A percentile compares a stretch with the other conserved stretches of the same genome.
These are phyloP conservation scores for Cudoniella acicularis DNA, from an alignment of 495 filamentous ascomycete genomes.

Conservation along the genomic window DNA sequence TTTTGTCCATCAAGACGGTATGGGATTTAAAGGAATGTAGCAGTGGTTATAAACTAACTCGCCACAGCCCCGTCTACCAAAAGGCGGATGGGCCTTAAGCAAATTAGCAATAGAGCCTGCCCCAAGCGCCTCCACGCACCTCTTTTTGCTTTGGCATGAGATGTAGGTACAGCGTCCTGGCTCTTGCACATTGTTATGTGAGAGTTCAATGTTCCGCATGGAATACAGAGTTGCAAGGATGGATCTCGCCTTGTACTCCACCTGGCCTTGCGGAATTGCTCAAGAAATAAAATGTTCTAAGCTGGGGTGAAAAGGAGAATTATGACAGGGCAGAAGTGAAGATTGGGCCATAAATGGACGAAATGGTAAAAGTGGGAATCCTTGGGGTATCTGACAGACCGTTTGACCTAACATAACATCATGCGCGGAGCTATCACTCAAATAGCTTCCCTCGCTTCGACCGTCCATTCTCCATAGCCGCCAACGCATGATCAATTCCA, in stretches of 20 bases:
- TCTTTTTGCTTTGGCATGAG: neutral
- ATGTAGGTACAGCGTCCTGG: conserved; percentile 12
- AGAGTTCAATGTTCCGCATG: conserved; percentile 51
- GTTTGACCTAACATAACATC: neutral
- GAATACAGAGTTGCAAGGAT: conserved; percentile 66
- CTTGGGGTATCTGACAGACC: conserved; percentile 9
- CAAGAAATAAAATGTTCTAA: neutral
- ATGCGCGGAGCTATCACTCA: conserved; percentile 24
- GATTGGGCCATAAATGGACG: neutral
- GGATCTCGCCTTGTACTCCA: conserved; percentile 62
- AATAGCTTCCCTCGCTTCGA: conserved; percentile 45
- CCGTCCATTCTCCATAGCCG: conserved; percentile 40
- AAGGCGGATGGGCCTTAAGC: neutral
- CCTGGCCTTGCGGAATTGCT: conserved; percentile 44
- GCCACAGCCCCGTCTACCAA: neutral
- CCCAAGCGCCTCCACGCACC: conserved; percentile 4
- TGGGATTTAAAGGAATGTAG: neutral
- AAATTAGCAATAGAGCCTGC: conserved; percentile 3
- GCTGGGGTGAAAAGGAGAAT: too few species aligned
- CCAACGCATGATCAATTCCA: conserved; percentile 51
- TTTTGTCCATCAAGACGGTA: neutral
- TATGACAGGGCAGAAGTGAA: neutral
- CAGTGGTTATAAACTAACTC: neutral
- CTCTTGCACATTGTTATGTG: neutral
- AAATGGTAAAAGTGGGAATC: neutral